Evolutionary conservation across 2,329 filamentous ascomycete genomes (phyloP).

Genomic region (Chalara sp.): DNA sequence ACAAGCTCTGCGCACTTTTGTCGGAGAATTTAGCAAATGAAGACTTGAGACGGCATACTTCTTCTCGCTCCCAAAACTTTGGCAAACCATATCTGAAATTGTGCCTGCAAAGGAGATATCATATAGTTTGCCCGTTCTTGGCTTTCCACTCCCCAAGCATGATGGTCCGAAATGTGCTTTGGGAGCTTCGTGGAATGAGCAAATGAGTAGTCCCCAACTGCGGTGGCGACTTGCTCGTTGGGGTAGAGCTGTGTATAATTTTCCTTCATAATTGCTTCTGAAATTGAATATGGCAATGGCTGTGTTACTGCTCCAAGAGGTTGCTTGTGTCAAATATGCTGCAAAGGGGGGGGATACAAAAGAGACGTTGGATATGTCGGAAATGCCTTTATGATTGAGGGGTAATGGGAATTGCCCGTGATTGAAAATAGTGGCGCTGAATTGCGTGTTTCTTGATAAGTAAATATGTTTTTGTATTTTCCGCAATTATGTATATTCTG

Average conservation of each 20-base stretch:
- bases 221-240: slow-evolving; percentile 33
- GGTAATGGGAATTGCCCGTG: too few species aligned
- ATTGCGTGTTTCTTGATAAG: too few species aligned
- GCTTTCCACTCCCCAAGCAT: slow-evolving; percentile 23
- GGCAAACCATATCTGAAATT: slow-evolving; percentile 18
- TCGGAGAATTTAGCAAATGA: too few species aligned
- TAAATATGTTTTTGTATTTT: too few species aligned
- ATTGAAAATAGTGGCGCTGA: too few species aligned
- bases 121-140: slow-evolving; percentile 18
- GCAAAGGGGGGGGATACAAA: background rate
- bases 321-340: background rate
- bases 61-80: slow-evolving; percentile 18
- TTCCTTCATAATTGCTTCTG: slow-evolving; percentile 18
- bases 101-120: slow-evolving; percentile 19
- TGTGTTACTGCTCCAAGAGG: background rate
- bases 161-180: slow-evolving; percentile 35
- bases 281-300: background rate
- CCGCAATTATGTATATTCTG: too few species aligned
- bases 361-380: background rate
- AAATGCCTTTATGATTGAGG: background rate
- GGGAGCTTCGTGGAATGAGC: slow-evolving; percentile 36
- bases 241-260: slow-evolving; percentile 32
- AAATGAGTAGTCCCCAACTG: slow-evolving; percentile 37
- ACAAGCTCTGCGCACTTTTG: too few species aligned
- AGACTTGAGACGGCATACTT: slow-evolving; percentile 7